phyloP scores from a whole-genome alignment of 805 yeast genomes.

The Starmerella vaccinii region DNA sequence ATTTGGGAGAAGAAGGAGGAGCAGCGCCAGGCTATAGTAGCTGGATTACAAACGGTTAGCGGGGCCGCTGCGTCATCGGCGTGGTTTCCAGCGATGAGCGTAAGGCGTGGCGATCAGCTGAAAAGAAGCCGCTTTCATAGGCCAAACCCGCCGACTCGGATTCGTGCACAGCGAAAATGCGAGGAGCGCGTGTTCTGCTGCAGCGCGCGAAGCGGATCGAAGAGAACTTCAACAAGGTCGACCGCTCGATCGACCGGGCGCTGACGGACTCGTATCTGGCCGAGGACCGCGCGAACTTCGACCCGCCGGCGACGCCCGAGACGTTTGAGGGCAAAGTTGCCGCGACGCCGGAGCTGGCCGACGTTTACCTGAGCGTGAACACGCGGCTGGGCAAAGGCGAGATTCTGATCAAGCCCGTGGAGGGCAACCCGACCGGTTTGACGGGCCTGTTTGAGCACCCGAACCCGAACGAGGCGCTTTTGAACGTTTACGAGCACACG shows the following conservation, averaged over 20 bases:
- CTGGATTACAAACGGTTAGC: background rate
- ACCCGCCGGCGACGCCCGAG: slow-evolving; percentile 13
- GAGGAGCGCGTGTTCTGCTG: slow-evolving; percentile 24
- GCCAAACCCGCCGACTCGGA: background rate
- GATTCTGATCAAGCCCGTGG: slow-evolving; percentile 45
- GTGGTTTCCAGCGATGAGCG: too few relatives aligned
- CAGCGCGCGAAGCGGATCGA: slow-evolving; percentile 17
- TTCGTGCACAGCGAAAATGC: background rate
- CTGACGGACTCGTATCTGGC: slow-evolving; percentile 16
- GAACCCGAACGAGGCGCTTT: slow-evolving; percentile 68
- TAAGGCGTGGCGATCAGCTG: background rate
- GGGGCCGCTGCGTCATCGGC: background rate
- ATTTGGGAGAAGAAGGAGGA: too few relatives aligned
- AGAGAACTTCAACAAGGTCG: slow-evolving; percentile 22
- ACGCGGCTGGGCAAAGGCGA: slow-evolving; percentile 23
- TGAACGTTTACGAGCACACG: slow-evolving; percentile 61
- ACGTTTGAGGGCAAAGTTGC: slow-evolving; percentile 24
- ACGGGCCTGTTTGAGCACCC: slow-evolving; percentile 75
- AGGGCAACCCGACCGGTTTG: slow-evolving; percentile 70
- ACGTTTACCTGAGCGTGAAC: slow-evolving; percentile 22
- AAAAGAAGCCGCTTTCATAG: slow-evolving; percentile 1
- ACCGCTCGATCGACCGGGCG: slow-evolving; percentile 21
- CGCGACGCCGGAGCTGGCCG: slow-evolving; percentile 26
- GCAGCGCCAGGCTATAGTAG: too few relatives aligned
- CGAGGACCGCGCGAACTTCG: slow-evolving; percentile 21